Conservation (phyloP, 1,284 basidiomycete genomes). For the Puccinia hordei region DNA sequence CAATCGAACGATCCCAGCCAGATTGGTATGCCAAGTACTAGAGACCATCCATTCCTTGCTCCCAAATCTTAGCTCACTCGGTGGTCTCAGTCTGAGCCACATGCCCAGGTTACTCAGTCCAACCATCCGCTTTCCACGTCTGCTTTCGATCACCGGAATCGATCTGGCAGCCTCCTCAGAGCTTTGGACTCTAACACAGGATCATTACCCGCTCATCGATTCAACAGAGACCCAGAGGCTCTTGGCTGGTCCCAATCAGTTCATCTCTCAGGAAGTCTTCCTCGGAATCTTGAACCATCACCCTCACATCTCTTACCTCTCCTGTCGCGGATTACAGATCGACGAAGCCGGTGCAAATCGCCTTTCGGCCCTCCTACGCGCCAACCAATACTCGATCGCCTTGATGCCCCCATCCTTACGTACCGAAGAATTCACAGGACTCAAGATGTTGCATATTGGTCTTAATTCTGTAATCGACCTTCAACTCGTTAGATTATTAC, state of each 20-base stretch:
- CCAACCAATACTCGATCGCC: slow-evolving; percentile 18
- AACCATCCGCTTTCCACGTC: slow-evolving; percentile 28
- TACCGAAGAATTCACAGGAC: neutral
- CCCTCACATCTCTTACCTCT: slow-evolving; percentile 29
- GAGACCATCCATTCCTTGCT: slow-evolving; percentile 38
- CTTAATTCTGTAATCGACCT: slow-evolving; percentile 31
- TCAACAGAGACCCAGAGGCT: neutral
- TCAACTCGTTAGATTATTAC: slow-evolving; percentile 34
- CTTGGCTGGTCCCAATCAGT: neutral
- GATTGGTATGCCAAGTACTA: slow-evolving; percentile 3
- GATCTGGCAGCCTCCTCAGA: slow-evolving; percentile 17
- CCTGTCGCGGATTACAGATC: slow-evolving; percentile 41
- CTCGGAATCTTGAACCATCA: slow-evolving; percentile 46
- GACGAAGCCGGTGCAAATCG: neutral
- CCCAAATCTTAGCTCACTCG: slow-evolving; percentile 27
- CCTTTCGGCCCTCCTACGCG: slow-evolving; percentile 27
- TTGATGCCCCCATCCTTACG: neutral
- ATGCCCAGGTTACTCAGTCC: slow-evolving; percentile 40
- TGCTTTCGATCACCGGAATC: slow-evolving; percentile 27
- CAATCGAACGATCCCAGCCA: slow-evolving; percentile 6
- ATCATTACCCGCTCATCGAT: neutral
- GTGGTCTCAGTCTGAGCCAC: slow-evolving; percentile 22
- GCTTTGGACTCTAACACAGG: neutral
- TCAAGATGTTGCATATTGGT: slow-evolving; percentile 42
- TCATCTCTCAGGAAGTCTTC: slow-evolving; percentile 37